Evolutionary conservation across 2,329 filamentous ascomycete genomes (phyloP).

Genomic region (Clarireedia hainanense): DNA sequence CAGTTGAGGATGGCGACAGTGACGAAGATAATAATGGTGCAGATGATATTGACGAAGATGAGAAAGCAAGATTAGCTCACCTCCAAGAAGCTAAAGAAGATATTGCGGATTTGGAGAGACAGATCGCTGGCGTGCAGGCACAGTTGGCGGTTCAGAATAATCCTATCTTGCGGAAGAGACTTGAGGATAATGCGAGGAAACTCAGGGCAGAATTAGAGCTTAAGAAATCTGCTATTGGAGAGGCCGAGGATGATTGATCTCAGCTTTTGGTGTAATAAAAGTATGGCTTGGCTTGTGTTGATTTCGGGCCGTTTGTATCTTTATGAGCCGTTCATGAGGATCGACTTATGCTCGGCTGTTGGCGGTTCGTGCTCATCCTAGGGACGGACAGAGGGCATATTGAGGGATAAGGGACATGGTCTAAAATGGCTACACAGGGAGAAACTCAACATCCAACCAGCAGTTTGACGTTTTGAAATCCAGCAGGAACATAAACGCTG

Average conservation of each 20-base stretch:
- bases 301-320: background rate
- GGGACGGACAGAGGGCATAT: background rate
- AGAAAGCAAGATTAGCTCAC: slow-evolving; percentile 38
- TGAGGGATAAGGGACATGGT: background rate
- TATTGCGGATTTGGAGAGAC: slow-evolving; percentile 45
- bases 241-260: slow-evolving; percentile 23
- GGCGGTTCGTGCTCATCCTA: background rate
- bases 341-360: background rate
- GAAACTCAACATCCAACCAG: no score
- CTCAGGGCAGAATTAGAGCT: slow-evolving; percentile 45
- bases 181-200: slow-evolving; percentile 40
- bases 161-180: slow-evolving; percentile 40
- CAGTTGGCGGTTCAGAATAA: slow-evolving; percentile 38
- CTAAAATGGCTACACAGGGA: background rate
- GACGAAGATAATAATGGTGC: slow-evolving; percentile 36
- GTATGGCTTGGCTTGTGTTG: no score
- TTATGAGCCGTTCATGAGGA: background rate
- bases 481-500: no score
- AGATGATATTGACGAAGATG: slow-evolving; percentile 43
- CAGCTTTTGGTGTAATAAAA: background rate
- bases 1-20: slow-evolving; percentile 38
- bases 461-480: background rate
- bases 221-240: slow-evolving; percentile 38
- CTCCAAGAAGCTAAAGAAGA: slow-evolving; percentile 41
- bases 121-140: slow-evolving; percentile 36